A percentile compares a stretch with the other conserved stretches of the same genome.
phyloP scores from a whole-genome alignment of 192 early-diverging fungal species.

The Kickxella alabastrina region DNA sequence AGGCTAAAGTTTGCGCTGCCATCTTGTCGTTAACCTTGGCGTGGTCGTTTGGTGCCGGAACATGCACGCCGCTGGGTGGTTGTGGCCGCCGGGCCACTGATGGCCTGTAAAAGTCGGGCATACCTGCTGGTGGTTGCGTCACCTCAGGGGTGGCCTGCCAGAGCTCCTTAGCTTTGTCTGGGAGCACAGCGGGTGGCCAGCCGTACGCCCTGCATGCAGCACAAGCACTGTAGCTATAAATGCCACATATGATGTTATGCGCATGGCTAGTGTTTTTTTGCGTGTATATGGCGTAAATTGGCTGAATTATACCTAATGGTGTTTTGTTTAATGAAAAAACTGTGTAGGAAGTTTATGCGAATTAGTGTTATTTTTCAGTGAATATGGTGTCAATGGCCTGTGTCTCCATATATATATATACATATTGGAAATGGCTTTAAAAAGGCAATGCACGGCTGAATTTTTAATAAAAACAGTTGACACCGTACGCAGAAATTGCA shows the following conservation, averaged over 20 bases:
- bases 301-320: background rate
- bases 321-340: background rate
- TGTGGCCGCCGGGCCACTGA: conserved; percentile 21
- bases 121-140: conserved; percentile 15
- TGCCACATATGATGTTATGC: conserved; percentile 3
- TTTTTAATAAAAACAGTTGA: too few relatives aligned
- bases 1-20: conserved; percentile 19
- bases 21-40: conserved; percentile 16
- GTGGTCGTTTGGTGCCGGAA: conserved; percentile 30
- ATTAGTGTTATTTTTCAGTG: too few relatives aligned
- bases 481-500: too few relatives aligned
- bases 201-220: background rate
- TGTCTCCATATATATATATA: too few relatives aligned
- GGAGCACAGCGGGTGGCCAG: conserved; percentile 3
- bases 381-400: too few relatives aligned
- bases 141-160: conserved; percentile 31
- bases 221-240: background rate
- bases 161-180: conserved; percentile 10
- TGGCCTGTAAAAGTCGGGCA: conserved; percentile 10
- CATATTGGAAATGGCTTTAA: too few relatives aligned
- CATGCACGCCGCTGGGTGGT: conserved; percentile 39
- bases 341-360: too few relatives aligned
- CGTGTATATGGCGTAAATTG: background rate
- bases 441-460: too few relatives aligned
- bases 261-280: background rate